A percentile compares a stretch with the other conserved stretches of the same genome.
These are phyloP conservation scores for Lachnellula suecica DNA, from an alignment of 2,329 filamentous ascomycete genomes.

Conservation along the genomic window DNA sequence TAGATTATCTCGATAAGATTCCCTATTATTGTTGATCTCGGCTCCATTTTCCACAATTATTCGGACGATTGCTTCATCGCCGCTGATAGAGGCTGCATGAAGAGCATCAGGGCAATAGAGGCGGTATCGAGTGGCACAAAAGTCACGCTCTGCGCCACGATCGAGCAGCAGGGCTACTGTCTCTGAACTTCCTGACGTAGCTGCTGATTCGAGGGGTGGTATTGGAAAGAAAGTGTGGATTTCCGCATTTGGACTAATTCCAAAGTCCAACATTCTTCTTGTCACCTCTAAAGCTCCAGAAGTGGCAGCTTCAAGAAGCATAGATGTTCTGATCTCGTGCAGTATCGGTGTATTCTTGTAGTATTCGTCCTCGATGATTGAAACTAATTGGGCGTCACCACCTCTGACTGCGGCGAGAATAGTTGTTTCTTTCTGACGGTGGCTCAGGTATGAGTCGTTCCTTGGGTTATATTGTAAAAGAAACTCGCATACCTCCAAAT, in stretches of 20 bases:
- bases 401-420: not conserved
- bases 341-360: not conserved
- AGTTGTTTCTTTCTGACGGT: not conserved
- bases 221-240: too few relatives aligned
- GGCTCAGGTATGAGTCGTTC: not conserved
- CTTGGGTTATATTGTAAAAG: not conserved
- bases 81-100: not conserved
- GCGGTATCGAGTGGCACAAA: too few relatives aligned
- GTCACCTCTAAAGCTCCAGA: not conserved
- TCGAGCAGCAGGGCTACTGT: not conserved
- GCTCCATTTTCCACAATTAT: not conserved
- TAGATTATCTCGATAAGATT: too few relatives aligned
- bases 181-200: too few relatives aligned
- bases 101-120: too few relatives aligned
- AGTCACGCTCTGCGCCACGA: too few relatives aligned
- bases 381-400: not conserved
- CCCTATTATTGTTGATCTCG: too few relatives aligned
- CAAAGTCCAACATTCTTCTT: not conserved
- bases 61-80: not conserved
- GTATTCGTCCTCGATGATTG: not conserved
- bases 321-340: not conserved
- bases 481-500: not conserved
- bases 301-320: not conserved
- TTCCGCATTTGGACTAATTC: not conserved
- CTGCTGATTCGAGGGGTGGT: too few relatives aligned